phyloP scores from a whole-genome alignment of 805 yeast genomes.

The Grigorovia transvaalensis region DNA sequence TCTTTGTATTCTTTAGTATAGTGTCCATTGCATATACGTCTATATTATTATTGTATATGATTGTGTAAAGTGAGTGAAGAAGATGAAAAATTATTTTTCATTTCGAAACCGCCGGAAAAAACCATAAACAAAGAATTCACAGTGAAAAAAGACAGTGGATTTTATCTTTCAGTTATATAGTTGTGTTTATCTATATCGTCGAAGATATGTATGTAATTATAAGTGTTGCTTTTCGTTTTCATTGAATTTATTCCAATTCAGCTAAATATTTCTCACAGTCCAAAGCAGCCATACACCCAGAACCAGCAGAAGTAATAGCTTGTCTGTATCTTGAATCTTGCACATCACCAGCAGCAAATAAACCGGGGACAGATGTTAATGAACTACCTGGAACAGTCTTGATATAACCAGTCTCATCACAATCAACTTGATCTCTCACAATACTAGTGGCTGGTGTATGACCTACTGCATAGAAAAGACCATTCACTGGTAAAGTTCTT shows the following conservation, averaged over 20 bases:
- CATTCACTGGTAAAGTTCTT: constrained; percentile 66
- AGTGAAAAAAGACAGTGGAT: background rate
- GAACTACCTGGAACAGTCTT: constrained; percentile 85
- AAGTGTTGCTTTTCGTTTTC: no score
- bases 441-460: constrained; percentile 90
- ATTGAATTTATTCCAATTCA: constrained; percentile 33
- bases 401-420: constrained; percentile 83
- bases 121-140: no score
- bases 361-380: constrained; percentile 75
- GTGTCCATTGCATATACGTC: background rate
- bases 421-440: constrained; percentile 65
- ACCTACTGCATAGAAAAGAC: constrained; percentile 96
- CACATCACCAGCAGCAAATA: constrained; percentile 98
- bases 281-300: constrained; percentile 98
- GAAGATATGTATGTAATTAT: no score
- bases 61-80: background rate
- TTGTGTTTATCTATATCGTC: no score
- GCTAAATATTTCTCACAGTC: constrained; percentile 82
- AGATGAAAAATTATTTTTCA: background rate
- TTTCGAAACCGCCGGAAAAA: background rate
- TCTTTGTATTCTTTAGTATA: constrained; percentile 40
- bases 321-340: constrained; percentile 96
- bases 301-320: constrained; percentile 98
- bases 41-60: background rate
- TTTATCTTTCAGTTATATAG: no score